A percentile compares a stretch with the other conserved stretches of the same genome.
Evolutionary conservation across 768 basidiomycete genomes (phyloP).

Genomic region (Tricholoma flavovirens): DNA sequence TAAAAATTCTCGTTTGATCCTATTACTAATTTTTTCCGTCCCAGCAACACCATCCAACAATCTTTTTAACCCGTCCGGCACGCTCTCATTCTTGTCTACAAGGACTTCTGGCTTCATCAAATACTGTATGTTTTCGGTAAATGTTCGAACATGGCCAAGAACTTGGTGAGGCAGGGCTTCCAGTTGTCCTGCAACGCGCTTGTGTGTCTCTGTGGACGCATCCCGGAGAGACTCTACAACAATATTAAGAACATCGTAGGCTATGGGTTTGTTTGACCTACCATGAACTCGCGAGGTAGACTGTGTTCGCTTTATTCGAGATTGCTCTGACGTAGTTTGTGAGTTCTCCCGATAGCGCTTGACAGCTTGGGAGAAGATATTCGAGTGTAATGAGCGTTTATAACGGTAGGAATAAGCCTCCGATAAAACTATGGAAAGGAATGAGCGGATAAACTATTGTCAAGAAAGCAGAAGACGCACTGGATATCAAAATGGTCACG

Average conservation of each 20-base stretch:
- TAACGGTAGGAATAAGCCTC: conserved; percentile 67
- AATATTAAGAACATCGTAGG: neutral
- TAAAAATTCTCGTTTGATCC: neutral
- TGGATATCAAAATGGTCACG: conserved; percentile 70
- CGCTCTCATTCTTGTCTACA: conserved; percentile 7
- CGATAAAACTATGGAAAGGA: conserved; percentile 41
- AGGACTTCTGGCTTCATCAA: conserved; percentile 21
- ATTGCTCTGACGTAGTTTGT: neutral
- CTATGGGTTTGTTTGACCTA: neutral
- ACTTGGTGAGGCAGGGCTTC: conserved; percentile 29
- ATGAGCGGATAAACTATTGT: neutral
- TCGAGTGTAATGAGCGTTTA: conserved; percentile 46
- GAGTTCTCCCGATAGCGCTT: conserved; percentile 31
- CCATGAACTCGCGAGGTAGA: neutral
- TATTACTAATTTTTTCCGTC: conserved; percentile 25
- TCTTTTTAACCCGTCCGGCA: conserved; percentile 26
- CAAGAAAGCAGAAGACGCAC: conserved; percentile 33
- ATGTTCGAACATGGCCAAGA: conserved; percentile 23
- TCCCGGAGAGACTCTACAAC: conserved; percentile 4
- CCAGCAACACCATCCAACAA: conserved; percentile 30
- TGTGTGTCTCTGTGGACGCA: conserved; percentile 13
- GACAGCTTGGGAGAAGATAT: conserved; percentile 40
- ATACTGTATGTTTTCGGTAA: conserved; percentile 28
- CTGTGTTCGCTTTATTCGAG: neutral
- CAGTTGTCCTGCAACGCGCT: conserved; percentile 19